Evolutionary conservation across 352 stramenopile genomes (phyloP), one percentile per base, ranked within the genome.

Genomic region (Pythium pectinolyticum): DNA sequence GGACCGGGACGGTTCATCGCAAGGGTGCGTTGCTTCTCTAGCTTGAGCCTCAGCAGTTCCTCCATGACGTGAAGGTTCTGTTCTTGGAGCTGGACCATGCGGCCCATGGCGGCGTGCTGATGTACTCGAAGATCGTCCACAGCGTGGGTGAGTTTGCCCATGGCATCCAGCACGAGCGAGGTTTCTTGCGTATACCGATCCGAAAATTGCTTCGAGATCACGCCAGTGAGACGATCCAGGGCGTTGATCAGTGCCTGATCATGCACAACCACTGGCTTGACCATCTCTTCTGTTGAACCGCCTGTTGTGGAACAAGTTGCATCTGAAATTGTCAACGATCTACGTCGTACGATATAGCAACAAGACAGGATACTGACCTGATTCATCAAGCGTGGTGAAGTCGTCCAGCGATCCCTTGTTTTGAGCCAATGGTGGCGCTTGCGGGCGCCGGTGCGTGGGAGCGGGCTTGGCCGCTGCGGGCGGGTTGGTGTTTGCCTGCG

Each of bases 61-160:
- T 89, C 69, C 75, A 84, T 81, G 40, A 85, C 74, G 25, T 88
- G 75, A 3, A 92, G 54, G n/a, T 86, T 73, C 40, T 86, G 84
- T 62, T 89, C 77, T 52, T 90, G 79, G 25, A 92, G 60, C 67
- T 85, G 61, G 30, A 92, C 78, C 15, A 89, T 70, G 12, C 75
- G 70, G 1, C 63, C 65, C 47, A 88, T 73, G 2, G 78, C 69
- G 5, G 67, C 57, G 9, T 74, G 64, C 5, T 89, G 78, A 43
- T 86, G 71, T 37, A 75, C 66, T 7, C 79, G 77, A 32, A 92
- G 52, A 43, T 85, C 76, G 12, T 78, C 76, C 49, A 92, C 75
- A 5, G 77, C 77, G 2, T 73, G 63, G 14, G 80, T 79, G 11
- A 92, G 61, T 5, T 65, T 70, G 28, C 47, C 39, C 12, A 89